Conservation (phyloP, 768 basidiomycete species). For the Leccinum pellstonianum region DNA sequence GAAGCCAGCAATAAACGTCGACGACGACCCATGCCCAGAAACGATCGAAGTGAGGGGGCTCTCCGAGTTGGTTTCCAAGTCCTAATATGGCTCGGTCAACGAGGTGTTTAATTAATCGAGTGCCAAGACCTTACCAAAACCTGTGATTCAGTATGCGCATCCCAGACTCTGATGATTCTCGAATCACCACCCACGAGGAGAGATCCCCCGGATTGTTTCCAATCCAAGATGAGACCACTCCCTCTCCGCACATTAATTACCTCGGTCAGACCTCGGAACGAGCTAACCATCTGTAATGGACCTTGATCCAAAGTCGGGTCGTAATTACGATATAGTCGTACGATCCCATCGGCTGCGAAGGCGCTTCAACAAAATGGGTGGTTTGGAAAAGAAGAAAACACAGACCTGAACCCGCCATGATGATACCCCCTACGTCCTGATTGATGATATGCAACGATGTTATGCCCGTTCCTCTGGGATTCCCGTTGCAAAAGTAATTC, state of each 20-base stretch:
- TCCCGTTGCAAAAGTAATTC: constrained; percentile 87
- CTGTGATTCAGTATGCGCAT: constrained; percentile 85
- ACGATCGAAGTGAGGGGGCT: constrained; percentile 85
- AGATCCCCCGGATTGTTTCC: constrained; percentile 87
- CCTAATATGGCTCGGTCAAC: constrained; percentile 45
- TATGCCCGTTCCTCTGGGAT: constrained; percentile 75
- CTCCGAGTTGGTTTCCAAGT: constrained; percentile 85
- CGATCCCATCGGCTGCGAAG: constrained; percentile 78
- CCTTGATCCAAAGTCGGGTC: constrained; percentile 70
- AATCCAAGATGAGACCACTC: constrained; percentile 83
- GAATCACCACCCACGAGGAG: constrained; percentile 92
- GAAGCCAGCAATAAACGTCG: constrained; percentile 86
- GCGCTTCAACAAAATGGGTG: not conserved
- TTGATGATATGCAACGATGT: constrained; percentile 92
- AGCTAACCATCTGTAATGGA: constrained; percentile 87
- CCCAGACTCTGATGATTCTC: constrained; percentile 88
- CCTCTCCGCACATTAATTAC: constrained; percentile 72
- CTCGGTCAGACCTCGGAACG: constrained; percentile 87
- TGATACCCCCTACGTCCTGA: constrained; percentile 89
- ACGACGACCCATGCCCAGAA: constrained; percentile 72
- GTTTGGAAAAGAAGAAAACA: constrained; percentile 3
- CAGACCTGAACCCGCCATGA: constrained; percentile 84
- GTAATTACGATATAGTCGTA: constrained; percentile 92
- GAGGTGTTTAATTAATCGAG: not conserved
- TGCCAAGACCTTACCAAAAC: constrained; percentile 52